Evolutionary conservation across 306 rosid genomes (phyloP), one percentile per base, ranked within the genome.

Genomic region (Bauhinia variegata): DNA sequence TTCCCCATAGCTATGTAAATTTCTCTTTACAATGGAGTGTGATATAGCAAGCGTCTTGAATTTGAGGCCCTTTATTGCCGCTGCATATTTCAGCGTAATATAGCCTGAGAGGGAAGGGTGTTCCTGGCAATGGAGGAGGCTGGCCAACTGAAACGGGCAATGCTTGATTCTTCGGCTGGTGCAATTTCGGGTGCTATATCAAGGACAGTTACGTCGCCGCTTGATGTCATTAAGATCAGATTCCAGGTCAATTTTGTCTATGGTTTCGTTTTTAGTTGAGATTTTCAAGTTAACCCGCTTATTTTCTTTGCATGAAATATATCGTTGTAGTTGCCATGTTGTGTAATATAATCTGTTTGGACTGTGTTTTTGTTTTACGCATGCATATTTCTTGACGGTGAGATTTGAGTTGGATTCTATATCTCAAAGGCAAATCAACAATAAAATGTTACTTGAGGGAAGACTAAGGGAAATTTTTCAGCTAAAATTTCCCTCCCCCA

Each of bases 201-300:
- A 31, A 78, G 96, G 60, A 93, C 89, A 2, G 89, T 93, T 7
- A 93, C 98, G 34, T 89, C 96, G 12, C 98, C 96, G 32, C 96
- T 89, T 56, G 98, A 93, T 60, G 98, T 93, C 66, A 93, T 93
- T 67, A 93, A 93, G 86, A 93, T 93, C 83, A 82, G 96, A 75
- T 93, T 93, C 60, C 98, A 93, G 91, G 98, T 89, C 11, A 17
- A 37, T 54, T 54, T 41, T 50, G 48, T 28, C 11, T 34, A 37
- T 67, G 51, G 37, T 49, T 10, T 73, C 51, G 30, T 2, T 11
- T 5, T 36, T 23, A 31, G 31, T 32, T 67, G 18, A 23, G 12
- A 57, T 6, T 58, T 77, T 51, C 6, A 59, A 6, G 66, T 63
- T 10, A 37, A 17, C 13, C 39, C 48, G 11, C 28, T 23, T 49